A percentile compares a stretch with the other conserved stretches of the same genome.
Evolutionary conservation across 805 yeast species (phyloP).

Genomic region (Kuraishia piskuri): DNA sequence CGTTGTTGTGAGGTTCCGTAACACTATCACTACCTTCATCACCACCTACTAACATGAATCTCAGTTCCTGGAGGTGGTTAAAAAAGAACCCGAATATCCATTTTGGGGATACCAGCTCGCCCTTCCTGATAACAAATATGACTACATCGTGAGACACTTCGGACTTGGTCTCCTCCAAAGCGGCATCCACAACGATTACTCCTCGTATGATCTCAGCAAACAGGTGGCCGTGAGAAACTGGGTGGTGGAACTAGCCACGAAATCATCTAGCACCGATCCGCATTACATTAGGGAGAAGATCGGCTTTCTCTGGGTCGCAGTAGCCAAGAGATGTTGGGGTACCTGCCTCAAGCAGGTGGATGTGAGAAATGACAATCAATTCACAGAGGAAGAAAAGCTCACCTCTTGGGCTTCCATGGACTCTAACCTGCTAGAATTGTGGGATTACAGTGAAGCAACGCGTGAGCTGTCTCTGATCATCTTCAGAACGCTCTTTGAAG

Average conservation of each 20-base stretch:
- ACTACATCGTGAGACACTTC: conserved; percentile 77
- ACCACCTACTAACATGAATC: not conserved
- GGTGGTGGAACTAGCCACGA: conserved; percentile 70
- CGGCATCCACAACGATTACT: conserved; percentile 55
- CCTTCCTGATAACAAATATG: conserved; percentile 46
- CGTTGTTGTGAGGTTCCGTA: conserved; percentile 9
- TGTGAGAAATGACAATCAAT: conserved; percentile 5
- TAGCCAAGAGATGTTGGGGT: conserved; percentile 93
- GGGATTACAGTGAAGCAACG: conserved; percentile 57
- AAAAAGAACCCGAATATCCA: conserved; percentile 76
- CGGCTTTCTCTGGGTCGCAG: conserved; percentile 84
- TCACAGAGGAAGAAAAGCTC: conserved; percentile 36
- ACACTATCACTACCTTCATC: not conserved
- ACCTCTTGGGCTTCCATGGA: conserved; percentile 91
- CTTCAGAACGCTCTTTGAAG: conserved; percentile 84
- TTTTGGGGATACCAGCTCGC: conserved; percentile 89
- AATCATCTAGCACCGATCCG: conserved; percentile 61
- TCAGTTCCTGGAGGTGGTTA: conserved; percentile 65
- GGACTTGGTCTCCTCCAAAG: conserved; percentile 76
- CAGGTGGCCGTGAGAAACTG: conserved; percentile 68
- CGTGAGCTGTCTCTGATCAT: conserved; percentile 75
- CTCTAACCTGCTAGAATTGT: conserved; percentile 57
- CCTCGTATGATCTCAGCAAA: conserved; percentile 44
- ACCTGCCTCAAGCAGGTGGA: conserved; percentile 32
- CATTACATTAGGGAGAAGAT: conserved; percentile 85